Conservation (phyloP, 2,329 filamentous ascomycete species). For the Phoma sp. region DNA sequence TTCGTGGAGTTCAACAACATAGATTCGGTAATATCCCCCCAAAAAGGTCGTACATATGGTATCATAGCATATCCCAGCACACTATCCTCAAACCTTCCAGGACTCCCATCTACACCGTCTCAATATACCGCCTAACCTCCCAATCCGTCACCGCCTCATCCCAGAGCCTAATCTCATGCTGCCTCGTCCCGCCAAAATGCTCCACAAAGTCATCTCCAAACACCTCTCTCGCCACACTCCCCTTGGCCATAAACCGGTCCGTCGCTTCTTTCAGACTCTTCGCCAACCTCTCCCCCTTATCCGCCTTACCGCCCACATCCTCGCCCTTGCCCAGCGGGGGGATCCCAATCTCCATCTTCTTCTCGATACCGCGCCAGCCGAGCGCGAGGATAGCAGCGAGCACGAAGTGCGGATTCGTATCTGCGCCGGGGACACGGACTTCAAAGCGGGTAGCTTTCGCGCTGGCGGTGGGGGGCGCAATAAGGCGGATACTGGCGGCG, state of each 20-base stretch:
- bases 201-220: constrained; percentile 96
- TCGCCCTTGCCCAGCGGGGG: constrained; percentile 86
- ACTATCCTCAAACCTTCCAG: neutral
- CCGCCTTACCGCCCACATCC: constrained; percentile 73
- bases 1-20: neutral
- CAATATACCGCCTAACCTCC: constrained; percentile 63
- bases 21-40: too few relatives aligned
- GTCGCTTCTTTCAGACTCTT: constrained; percentile 87
- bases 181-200: constrained; percentile 88
- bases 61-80: neutral
- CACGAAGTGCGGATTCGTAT: constrained; percentile 87
- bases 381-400: constrained; percentile 85
- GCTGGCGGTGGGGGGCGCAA: constrained; percentile 84
- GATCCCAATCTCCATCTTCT: constrained; percentile 82
- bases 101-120: constrained; percentile 35
- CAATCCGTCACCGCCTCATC: constrained; percentile 98
- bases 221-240: constrained; percentile 88
- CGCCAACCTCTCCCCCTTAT: constrained; percentile 78
- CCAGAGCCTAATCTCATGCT: constrained; percentile 89
- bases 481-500: constrained; percentile 86
- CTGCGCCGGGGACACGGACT: constrained; percentile 90
- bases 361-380: constrained; percentile 90
- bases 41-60: neutral
- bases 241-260: constrained; percentile 73
- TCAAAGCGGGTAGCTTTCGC: constrained; percentile 89